A percentile compares a stretch with the other conserved stretches of the same genome.
These are phyloP conservation scores for Blastobotrys serpentis DNA, from an alignment of 1,139 yeast genomes.

Conservation along the genomic window DNA sequence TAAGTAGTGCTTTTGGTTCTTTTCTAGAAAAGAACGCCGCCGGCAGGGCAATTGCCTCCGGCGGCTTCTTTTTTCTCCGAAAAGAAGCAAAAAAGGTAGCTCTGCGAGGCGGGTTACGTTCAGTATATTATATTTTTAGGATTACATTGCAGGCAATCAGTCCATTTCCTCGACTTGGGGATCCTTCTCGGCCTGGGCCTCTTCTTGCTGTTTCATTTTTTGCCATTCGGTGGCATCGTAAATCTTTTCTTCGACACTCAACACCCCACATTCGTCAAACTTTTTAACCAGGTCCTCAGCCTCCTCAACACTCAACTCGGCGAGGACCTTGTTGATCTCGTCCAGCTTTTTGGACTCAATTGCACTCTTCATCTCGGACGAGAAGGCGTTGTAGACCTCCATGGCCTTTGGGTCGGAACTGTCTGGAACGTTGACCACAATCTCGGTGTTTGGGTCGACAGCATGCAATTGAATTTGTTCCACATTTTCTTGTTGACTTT, in stretches of 20 bases:
- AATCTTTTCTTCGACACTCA: constrained; percentile 72
- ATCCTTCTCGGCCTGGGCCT: constrained; percentile 12
- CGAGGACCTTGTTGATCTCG: constrained; percentile 80
- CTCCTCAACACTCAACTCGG: constrained; percentile 67
- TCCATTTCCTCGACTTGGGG: constrained; percentile 9
- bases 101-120: too few species aligned
- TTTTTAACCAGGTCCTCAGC: constrained; percentile 76
- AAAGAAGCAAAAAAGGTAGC: too few species aligned
- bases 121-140: too few species aligned
- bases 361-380: constrained; percentile 69
- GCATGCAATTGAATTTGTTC: constrained; percentile 85
- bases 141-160: too few species aligned
- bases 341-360: constrained; percentile 70
- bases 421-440: constrained; percentile 70
- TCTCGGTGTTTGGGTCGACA: constrained; percentile 77
- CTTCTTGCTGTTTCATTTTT: constrained; percentile 40
- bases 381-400: constrained; percentile 54
- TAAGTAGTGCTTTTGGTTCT: too few species aligned
- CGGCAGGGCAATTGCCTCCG: too few species aligned
- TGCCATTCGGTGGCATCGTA: constrained; percentile 73
- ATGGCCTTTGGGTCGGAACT: constrained; percentile 46
- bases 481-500: constrained; percentile 54
- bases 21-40: too few species aligned
- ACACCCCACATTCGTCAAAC: constrained; percentile 78
- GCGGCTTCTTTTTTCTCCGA: too few species aligned